Conservation (phyloP, 768 basidiomycete species). For the Amanita subjunquillea region DNA sequence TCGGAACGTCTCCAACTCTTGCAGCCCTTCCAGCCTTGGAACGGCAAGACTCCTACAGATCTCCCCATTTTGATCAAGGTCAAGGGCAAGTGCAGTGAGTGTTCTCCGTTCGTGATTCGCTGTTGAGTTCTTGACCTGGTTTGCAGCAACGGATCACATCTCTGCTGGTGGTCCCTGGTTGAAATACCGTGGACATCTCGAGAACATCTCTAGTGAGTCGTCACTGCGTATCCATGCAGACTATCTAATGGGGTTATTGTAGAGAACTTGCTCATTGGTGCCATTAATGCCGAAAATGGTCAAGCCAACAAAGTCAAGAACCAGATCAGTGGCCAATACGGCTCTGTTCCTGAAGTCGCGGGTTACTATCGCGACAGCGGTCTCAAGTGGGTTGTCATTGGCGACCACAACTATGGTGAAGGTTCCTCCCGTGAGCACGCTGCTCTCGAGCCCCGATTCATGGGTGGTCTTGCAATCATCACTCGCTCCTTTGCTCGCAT, state of each 20-base stretch:
- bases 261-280: conserved; percentile 98
- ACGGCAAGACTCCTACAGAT: conserved; percentile 84
- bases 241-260: conserved; percentile 7
- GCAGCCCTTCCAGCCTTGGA: conserved; percentile 84
- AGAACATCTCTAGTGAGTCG: conserved; percentile 88
- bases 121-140: conserved; percentile 3
- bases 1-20: conserved; percentile 89
- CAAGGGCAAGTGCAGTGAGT: conserved; percentile 95
- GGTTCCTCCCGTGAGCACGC: conserved; percentile 98
- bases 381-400: conserved; percentile 96
- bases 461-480: conserved; percentile 93
- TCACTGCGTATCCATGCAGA: neutral
- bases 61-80: conserved; percentile 97
- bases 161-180: conserved; percentile 98
- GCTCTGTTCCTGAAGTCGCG: conserved; percentile 75
- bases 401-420: conserved; percentile 95
- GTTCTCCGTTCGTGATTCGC: neutral
- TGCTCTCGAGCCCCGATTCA: conserved; percentile 90
- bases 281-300: conserved; percentile 90
- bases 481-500: conserved; percentile 96
- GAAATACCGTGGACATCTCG: conserved; percentile 97
- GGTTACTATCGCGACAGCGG: conserved; percentile 83
- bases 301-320: conserved; percentile 96
- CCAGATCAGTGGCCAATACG: conserved; percentile 80
- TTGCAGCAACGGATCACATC: conserved; percentile 80